These are phyloP conservation scores for Lasiosphaeria miniovina DNA, from an alignment of 495 filamentous ascomycete species.

Conservation along the genomic window DNA sequence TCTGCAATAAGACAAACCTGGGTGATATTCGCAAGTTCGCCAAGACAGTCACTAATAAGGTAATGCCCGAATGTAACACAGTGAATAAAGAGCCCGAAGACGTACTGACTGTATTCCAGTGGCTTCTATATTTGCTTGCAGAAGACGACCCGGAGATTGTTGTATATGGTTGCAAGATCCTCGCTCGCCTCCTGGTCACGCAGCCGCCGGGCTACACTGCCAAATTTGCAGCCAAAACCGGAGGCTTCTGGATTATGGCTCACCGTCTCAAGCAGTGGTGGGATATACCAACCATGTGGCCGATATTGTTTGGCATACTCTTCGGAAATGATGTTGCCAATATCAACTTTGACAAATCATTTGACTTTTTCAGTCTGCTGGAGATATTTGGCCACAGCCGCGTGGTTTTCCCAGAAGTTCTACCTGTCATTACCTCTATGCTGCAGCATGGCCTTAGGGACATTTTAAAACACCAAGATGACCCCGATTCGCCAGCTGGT, in stretches of 20 bases:
- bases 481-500: slow-evolving; percentile 50
- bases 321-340: slow-evolving; percentile 78
- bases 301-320: slow-evolving; percentile 82
- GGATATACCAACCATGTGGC: slow-evolving; percentile 82
- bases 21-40: slow-evolving; percentile 82
- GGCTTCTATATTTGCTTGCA: slow-evolving; percentile 89
- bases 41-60: slow-evolving; percentile 93
- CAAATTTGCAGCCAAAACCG: slow-evolving; percentile 80
- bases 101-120: slow-evolving; percentile 57
- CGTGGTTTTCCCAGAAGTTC: slow-evolving; percentile 72
- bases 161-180: slow-evolving; percentile 74
- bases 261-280: slow-evolving; percentile 83
- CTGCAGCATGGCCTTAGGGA: slow-evolving; percentile 74
- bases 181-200: slow-evolving; percentile 78
- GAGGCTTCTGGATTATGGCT: slow-evolving; percentile 81
- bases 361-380: slow-evolving; percentile 69
- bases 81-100: slow-evolving; percentile 16
- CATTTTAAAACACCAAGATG: slow-evolving; percentile 59
- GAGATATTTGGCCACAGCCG: slow-evolving; percentile 66
- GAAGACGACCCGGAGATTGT: slow-evolving; percentile 84
- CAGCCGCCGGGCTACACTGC: slow-evolving; percentile 75
- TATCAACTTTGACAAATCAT: slow-evolving; percentile 67
- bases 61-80: slow-evolving; percentile 41
- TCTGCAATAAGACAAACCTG: slow-evolving; percentile 69
- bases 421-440: slow-evolving; percentile 83